Percentiles rank a stretch among this genome's conserved stretches.
Conservation (phyloP, 306 rosid genomes). For the Begonia masoniana region DNA sequence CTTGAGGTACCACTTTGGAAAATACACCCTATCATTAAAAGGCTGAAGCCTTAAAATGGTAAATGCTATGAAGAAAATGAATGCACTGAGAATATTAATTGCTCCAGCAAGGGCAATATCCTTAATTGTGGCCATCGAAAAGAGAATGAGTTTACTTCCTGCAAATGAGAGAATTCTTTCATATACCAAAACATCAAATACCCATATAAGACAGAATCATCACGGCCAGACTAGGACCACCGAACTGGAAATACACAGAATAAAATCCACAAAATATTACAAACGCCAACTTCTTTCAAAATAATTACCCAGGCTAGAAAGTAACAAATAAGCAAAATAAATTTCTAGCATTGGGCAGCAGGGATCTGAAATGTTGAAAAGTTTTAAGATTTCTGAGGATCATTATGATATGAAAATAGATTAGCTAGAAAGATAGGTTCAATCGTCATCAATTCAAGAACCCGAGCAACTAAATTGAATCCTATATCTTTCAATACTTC, state of each 20-base stretch:
- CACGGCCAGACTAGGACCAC: too few relatives aligned
- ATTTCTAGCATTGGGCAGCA: not conserved
- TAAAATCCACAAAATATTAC: too few relatives aligned
- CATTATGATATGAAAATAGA: too few relatives aligned
- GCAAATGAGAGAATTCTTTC: conserved; percentile 7
- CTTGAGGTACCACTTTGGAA: conserved; percentile 88
- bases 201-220: not conserved
- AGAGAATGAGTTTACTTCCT: conserved; percentile 18
- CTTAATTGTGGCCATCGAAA: conserved; percentile 55
- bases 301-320: not conserved
- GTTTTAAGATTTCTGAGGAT: too few relatives aligned
- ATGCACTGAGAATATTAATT: conserved; percentile 59
- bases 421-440: too few relatives aligned
- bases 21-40: conserved; percentile 86
- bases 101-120: conserved; percentile 76
- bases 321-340: not conserved
- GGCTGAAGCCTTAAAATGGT: conserved; percentile 95
- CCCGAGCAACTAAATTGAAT: too few relatives aligned
- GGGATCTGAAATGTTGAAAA: too few relatives aligned
- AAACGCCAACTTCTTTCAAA: not conserved
- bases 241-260: too few relatives aligned
- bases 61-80: conserved; percentile 61
- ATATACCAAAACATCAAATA: not conserved
- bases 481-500: too few relatives aligned
- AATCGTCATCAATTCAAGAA: too few relatives aligned